phyloP scores from a whole-genome alignment of 345 rosid species.

The Gossypium bickii region DNA sequence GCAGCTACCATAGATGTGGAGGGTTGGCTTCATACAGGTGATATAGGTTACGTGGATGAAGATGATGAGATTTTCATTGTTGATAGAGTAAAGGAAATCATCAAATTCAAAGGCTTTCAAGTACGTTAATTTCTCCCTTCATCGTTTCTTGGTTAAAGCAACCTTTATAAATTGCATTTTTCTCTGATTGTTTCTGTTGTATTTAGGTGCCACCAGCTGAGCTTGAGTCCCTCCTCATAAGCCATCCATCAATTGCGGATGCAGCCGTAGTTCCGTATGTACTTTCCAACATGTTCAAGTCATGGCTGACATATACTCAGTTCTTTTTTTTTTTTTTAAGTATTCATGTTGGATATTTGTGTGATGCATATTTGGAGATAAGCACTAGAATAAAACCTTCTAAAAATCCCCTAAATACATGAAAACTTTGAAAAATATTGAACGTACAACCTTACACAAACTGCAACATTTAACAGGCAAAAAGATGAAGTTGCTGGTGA shows the following conservation, averaged over 20 bases:
- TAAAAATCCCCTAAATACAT: no score
- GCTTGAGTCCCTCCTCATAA: constrained; percentile 72
- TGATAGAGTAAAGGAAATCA: constrained; percentile 83
- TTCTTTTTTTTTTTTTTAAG: not conserved
- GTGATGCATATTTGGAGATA: not conserved
- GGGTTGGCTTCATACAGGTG: constrained; percentile 96
- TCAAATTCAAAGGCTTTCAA: constrained; percentile 93
- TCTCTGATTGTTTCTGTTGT: not conserved
- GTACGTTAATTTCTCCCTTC: constrained; percentile 19
- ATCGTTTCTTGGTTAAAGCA: not conserved
- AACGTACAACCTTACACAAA: not conserved
- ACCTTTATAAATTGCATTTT: not conserved
- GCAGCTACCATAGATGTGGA: constrained; percentile 61
- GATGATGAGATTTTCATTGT: constrained; percentile 79
- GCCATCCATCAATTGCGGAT: constrained; percentile 66
- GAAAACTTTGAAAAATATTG: no score
- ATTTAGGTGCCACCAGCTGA: constrained; percentile 88
- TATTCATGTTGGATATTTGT: not conserved
- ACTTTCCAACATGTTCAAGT: not conserved
- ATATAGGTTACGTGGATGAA: constrained; percentile 80
- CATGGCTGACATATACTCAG: not conserved
- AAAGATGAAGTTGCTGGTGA: constrained; percentile 85
- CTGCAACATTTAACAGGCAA: constrained; percentile 37
- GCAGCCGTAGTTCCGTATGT: constrained; percentile 95
- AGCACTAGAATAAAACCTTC: no score